Base-by-base conservation (phyloP, 164 flowering plant genomes). In the Protea cynaroides region DNA sequence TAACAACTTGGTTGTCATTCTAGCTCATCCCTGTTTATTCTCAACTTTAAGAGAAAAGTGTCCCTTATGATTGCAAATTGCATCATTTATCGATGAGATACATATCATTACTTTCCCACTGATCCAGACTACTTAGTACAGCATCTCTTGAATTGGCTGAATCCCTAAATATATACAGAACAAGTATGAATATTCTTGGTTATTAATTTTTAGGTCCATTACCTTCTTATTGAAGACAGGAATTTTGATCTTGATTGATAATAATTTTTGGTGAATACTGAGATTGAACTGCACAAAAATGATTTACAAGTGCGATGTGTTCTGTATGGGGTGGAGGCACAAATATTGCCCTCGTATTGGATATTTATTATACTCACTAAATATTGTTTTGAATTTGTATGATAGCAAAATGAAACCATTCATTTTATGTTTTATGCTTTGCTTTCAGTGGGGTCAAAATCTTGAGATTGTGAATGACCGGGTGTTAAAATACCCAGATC, bases 381-480 rank as follows among this genome's bases (percentile, higher is more conserved):
- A 40, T 29, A 12, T 40, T 40, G 3, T 40, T 3, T 8, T 40
- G 1, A 2, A 40, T 14, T 47, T 47, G 18, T 14, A 5, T 47
- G n/a, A 47, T 47, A 47, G 5, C 1, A 12, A 53, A 40, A 43
- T 47, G 5, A 3, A 25, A 3, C 1, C 12, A 47, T 40, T 72
- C 38, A 54, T 54, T 15, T 18, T 51, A 25, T 19, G 1, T 38
- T 36, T 59, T 21, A 24, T 60, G 58, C 56, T 68, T 34, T 57
- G 1, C 63, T 75, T 78, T 52, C 90, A 93, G 98, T 91, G 99
- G 97, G 97, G 96, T 61, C 81, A 75, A 69, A 95, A 91, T 76
- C 79, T 79, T 11, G 78, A 80, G 12, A 53, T 95, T 77, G 61
- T 92, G 86, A 71, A 86, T 78, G 94, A 92, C 70, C 88, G 97